phyloP scores from a whole-genome alignment of 108 stramenopile species.

The Seminavis robusta region DNA sequence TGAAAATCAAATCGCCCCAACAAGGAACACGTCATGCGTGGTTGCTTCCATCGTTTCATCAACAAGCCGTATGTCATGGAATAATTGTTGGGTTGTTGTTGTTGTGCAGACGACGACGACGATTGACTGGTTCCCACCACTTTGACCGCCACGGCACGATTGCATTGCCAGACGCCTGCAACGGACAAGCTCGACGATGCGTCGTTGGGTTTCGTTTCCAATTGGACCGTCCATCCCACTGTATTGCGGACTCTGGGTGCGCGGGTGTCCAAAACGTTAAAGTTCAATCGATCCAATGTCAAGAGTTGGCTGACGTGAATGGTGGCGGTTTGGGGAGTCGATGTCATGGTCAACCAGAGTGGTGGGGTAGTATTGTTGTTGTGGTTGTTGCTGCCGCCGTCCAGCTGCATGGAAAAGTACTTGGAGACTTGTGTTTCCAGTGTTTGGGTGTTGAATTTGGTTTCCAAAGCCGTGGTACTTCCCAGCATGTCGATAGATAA shows the following conservation, averaged over 20 bases:
- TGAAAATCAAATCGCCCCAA: not conserved
- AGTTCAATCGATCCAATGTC: conserved; percentile 8
- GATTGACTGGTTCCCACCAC: too few species aligned
- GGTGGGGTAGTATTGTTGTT: too few species aligned
- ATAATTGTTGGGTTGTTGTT: not conserved
- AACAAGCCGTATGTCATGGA: not conserved
- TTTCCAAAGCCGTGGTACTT: too few species aligned
- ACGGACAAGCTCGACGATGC: not conserved
- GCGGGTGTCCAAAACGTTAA: conserved; percentile 8
- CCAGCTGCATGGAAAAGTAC: too few species aligned
- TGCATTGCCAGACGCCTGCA: conserved; percentile 12
- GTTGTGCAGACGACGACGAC: too few species aligned
- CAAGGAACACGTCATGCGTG: conserved; percentile 7
- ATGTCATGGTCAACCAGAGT: too few species aligned
- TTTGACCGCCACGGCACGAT: conserved; percentile 14
- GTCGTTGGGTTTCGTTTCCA: conserved; percentile 1
- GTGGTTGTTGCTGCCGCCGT: too few species aligned
- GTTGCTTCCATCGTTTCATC: conserved; percentile 16
- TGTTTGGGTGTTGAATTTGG: too few species aligned
- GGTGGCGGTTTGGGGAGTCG: too few species aligned
- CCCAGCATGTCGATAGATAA: too few species aligned
- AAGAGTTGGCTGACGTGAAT: too few species aligned
- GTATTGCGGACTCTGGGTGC: conserved; percentile 15
- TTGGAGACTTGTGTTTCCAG: too few species aligned
- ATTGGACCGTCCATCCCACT: conserved; percentile 9